phyloP scores from a whole-genome alignment of 2,329 filamentous ascomycete genomes.

The Diaporthe vaccinii region DNA sequence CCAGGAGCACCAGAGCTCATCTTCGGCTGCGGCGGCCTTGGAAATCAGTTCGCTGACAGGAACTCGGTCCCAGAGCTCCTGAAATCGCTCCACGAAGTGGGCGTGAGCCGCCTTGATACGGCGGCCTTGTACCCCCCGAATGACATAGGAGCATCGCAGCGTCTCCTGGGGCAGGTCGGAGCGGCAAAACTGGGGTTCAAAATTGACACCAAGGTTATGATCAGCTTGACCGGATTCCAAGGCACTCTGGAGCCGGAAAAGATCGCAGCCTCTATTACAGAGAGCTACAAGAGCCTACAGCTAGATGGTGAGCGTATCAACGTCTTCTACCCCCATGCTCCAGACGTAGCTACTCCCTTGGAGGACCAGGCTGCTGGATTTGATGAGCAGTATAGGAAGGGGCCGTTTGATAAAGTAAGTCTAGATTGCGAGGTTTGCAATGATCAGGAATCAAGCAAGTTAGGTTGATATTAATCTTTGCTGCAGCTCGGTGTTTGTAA shows the following conservation, averaged over 20 bases:
- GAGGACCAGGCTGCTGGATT: background rate
- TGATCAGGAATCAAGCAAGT: background rate
- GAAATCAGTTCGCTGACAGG: background rate
- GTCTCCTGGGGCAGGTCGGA: background rate
- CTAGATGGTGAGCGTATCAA: background rate
- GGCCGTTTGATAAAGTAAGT: background rate
- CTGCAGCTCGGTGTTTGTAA: background rate
- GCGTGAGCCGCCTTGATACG: background rate
- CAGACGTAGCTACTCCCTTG: background rate
- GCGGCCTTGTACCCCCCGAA: background rate
- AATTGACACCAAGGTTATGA: background rate
- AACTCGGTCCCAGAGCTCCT: background rate
- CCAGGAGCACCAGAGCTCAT: background rate
- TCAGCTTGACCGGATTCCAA: background rate
- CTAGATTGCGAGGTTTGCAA: too few relatives aligned
- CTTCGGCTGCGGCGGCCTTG: background rate
- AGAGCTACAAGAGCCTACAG: background rate
- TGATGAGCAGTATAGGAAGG: background rate
- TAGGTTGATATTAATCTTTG: background rate
- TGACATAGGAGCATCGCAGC: background rate
- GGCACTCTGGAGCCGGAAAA: background rate
- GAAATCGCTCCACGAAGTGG: background rate
- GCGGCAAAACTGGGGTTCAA: background rate
- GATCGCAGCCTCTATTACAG: background rate
- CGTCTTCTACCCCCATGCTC: background rate